Conservation (phyloP, 2,329 filamentous ascomycete species). For the Penicillium sclerotigenum region DNA sequence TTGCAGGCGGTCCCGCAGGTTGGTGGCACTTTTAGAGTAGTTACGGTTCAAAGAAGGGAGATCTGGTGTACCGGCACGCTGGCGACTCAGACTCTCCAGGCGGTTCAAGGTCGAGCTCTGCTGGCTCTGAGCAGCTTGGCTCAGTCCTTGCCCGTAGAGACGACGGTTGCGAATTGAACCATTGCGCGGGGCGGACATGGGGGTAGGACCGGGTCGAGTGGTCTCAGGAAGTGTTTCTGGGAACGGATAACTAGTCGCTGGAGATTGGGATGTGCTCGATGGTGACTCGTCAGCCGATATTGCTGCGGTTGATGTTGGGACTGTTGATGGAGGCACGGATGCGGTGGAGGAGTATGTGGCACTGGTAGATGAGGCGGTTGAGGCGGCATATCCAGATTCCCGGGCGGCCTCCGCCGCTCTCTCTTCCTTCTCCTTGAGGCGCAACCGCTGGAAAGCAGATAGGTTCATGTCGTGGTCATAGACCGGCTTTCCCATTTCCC, state of each 20-base stretch:
- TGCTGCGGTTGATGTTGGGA: slow-evolving; percentile 78
- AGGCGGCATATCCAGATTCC: slow-evolving; percentile 47
- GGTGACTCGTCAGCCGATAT: slow-evolving; percentile 79
- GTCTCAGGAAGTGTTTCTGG: slow-evolving; percentile 23
- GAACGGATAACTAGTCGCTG: slow-evolving; percentile 12
- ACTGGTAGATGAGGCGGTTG: slow-evolving; percentile 67
- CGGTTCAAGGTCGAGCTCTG: slow-evolving; percentile 73
- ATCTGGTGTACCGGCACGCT: slow-evolving; percentile 58
- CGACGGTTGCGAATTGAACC: slow-evolving; percentile 68
- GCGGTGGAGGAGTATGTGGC: slow-evolving; percentile 83
- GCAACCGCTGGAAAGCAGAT: slow-evolving; percentile 79
- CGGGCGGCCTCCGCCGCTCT: slow-evolving; percentile 42
- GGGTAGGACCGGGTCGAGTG: slow-evolving; percentile 22
- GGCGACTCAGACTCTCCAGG: slow-evolving; percentile 72
- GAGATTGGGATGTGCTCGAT: slow-evolving; percentile 30
- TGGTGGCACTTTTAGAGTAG: slow-evolving; percentile 60
- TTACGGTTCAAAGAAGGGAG: slow-evolving; percentile 45
- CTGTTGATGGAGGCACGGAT: slow-evolving; percentile 65
- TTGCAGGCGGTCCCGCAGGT: slow-evolving; percentile 54
- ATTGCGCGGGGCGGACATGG: slow-evolving; percentile 53
- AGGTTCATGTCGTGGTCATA: slow-evolving; percentile 84
- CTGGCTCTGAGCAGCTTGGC: slow-evolving; percentile 75
- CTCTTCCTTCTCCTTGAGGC: slow-evolving; percentile 52
- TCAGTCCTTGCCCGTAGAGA: slow-evolving; percentile 78
- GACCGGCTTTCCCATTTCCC: slow-evolving; percentile 60